Evolutionary conservation across 371 early-diverging fungal species (phyloP), one percentile per base, ranked within the genome.

Genomic region (Mucor saturninus): DNA sequence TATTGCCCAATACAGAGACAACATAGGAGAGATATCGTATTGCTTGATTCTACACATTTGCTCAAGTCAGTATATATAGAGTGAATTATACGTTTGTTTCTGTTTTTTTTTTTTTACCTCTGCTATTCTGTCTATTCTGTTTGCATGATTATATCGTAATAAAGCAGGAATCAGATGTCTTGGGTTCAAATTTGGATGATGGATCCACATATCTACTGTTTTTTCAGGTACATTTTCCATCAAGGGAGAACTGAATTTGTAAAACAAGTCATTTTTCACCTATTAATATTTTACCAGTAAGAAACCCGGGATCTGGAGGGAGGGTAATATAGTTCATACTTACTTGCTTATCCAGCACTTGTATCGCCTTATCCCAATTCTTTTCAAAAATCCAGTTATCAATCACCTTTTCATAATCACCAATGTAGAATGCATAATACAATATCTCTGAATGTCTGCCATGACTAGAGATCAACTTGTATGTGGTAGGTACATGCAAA

Each of bases 81-180:
- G 42, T 42, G 10, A n/a, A 8, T 38, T 11, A 40, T 40, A 4
- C 15, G 8, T 14, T 35, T 50, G 9, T 50, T 21, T 50, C 30
- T 29, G 15, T 29, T 40, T 2, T 13, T 45, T 45, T 21, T 28
- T 4, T 21, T 28, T 50, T 73, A 77, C 81, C 51, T 68, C 64
- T 4, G 46, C 52, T 5, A 45, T 51, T 8, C 58, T 65, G 21
- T 74, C 71, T 15, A 59, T 61, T 40, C 62, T 35, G 37, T 67
- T 68, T 11, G 67, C 65, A 62, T 89, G 86, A 42, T 91, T 85
- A 60, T 93, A 93, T 57, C 92, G 88, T 58, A 96, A 67, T 31
- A 97, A 75, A 0, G 96, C 89, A 4, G 97, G 97, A 46, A 98
- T 89, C n/a, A 98, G 83, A 46, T 86, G 76, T 60, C 90, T 78